Base-by-base conservation (phyloP, 2,329 filamentous ascomycete genomes). In the Didymella pomorum region DNA sequence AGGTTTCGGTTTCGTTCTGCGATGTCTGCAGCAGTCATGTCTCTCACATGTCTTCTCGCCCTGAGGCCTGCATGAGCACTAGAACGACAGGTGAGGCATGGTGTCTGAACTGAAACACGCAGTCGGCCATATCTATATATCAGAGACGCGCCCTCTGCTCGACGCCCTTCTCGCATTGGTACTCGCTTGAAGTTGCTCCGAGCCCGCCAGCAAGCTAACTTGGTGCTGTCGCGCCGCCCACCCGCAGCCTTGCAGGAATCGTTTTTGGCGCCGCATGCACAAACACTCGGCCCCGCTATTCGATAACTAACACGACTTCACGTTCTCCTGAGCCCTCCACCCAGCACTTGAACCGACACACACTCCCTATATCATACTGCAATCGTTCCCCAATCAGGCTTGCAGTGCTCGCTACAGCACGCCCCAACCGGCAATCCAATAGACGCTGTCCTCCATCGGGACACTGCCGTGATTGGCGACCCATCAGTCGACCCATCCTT, bases 371-470 rank as follows among this genome's bases (percentile, higher is more conserved):
- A 60, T 44, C 56, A 52, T 49, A 33, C 52, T 33, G 37, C 48
- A 45, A 23, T 61, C 45, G 33, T 54, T 33, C 43, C 65, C 64
- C 52, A 59, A 68, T 71, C 69, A 67, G 66, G 66, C 61, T 58
- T 60, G 66, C 63, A 48, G 54, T 59, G 59, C 57, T 55, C 63
- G 59, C 53, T 54, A 28, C 60, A 59, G 52, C 63, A 64, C 68
- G 68, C 62, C 67, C 69, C 67, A 49, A 72, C 59, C 64, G 69
- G 67, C 65, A 73, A 73, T 65, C 71, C 74, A 75, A 76, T 76
- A 77, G 68, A 74, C 72, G 73, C 74, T 71, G 74, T 72, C 70
- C 71, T 73, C 64, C 65, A 67, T 74, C 63, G 59, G 62, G 66
- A 62, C 64, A 55, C 64, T 55, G 63, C 66, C 64, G 68, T 76